Base-by-base conservation (phyloP, 208 protist genomes). In the Trypanosomatidae sp. region DNA sequence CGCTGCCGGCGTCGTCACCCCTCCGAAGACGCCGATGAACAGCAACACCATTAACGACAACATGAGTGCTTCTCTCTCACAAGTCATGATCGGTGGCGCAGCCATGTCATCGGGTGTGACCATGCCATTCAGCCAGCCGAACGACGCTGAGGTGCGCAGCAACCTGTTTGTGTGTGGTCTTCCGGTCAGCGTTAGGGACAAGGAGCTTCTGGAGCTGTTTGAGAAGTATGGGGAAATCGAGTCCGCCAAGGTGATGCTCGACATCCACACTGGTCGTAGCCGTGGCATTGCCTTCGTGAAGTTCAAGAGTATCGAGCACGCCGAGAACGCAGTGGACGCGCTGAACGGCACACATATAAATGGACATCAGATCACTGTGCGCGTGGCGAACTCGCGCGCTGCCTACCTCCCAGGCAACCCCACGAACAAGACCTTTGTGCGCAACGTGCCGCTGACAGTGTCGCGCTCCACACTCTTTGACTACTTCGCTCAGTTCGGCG, bases 231-330 rank as follows among this genome's bases (percentile, higher is more conserved):
- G 90, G 12, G 62, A 47, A 43, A 89, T 95, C 44, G 81, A 90
- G 66, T 90, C 83, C 0, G 85, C 86, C n/a, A 95, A 95, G 83
- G 87, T 95, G 46, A 95, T 95, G 90, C 82, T 95, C 1, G 77
- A 94, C 79, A 94, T 94, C 46, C 83, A 87, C 82, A 92, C 84
- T 25, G 90, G 90, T 0, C 80, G 78, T 44, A 91, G 87, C 66
- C 85, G 87, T 47, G 77, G 87, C 50, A 92, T 92, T 47, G 90
- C 87, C 33, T 94, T 94, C 71, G 90, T 94, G 13, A 92, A 92
- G 73, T 94, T 86, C 59, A 77, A n/a, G 1, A 55, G 79, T 5
- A 74, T 87, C 28, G 69, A 77, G 41, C 30, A 69, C 65, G 87
- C 90, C 4, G 81, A 87, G 49, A 55, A 69, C 15, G 90, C 90